Conservation (phyloP, 179 eudicot genomes). For the Beta lomatogona region DNA sequence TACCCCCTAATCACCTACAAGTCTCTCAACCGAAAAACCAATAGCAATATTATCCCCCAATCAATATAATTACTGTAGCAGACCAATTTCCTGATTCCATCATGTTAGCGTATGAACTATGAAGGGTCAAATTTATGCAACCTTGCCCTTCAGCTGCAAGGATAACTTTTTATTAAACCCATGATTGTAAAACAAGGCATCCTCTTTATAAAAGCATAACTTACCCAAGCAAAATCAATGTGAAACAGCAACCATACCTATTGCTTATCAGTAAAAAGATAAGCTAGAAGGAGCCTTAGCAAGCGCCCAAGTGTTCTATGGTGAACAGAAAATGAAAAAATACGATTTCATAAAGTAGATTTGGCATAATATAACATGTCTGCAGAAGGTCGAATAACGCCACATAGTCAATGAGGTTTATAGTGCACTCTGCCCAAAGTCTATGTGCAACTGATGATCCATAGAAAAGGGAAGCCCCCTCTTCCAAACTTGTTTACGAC, state of each 20-base stretch:
- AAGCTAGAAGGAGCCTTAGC: background rate
- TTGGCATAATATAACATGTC: background rate
- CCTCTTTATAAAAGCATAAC: background rate
- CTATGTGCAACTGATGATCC: background rate
- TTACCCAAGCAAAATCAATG: background rate
- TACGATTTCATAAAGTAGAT: background rate
- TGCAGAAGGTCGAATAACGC: background rate
- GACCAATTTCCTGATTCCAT: no score
- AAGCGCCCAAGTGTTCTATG: background rate
- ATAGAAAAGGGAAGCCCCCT: background rate
- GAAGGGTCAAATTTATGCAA: no score
- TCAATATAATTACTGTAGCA: no score
- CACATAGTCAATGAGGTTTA: background rate
- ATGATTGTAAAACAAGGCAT: background rate
- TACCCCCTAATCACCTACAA: no score
- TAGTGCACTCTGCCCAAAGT: background rate
- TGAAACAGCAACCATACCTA: background rate
- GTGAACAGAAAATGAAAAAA: background rate
- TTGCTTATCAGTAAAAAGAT: background rate
- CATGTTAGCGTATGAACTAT: no score
- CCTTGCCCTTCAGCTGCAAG: no score
- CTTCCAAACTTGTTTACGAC: background rate
- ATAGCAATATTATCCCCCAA: no score
- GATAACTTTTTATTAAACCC: no score
- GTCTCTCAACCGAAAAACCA: no score